Percentiles rank a stretch among this genome's conserved stretches.
phyloP scores from a whole-genome alignment of 2,329 filamentous ascomycete genomes.

The Nemania abortiva region DNA sequence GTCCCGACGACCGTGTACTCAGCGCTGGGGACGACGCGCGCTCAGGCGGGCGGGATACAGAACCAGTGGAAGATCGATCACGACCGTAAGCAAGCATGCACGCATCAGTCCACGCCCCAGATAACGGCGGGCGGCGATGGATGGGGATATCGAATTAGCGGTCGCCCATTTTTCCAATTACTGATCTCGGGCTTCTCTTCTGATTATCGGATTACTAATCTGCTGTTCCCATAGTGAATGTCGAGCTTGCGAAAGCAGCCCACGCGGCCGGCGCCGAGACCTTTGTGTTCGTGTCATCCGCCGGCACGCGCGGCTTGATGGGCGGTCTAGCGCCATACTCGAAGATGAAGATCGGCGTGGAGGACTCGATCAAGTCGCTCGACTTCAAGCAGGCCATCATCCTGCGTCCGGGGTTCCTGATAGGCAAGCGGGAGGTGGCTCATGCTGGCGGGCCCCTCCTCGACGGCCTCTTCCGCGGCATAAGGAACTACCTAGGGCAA shows the following conservation, averaged over 20 bases:
- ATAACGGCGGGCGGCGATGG: no score
- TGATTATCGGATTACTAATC: background rate
- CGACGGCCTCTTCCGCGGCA: conserved; percentile 64
- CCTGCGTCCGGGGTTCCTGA: conserved; percentile 77
- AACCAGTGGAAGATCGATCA: conserved; percentile 90
- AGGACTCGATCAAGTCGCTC: conserved; percentile 78
- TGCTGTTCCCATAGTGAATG: conserved; percentile 65
- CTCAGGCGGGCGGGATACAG: conserved; percentile 77
- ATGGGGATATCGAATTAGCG: background rate
- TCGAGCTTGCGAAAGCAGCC: conserved; percentile 80
- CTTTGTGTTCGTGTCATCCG: conserved; percentile 80
- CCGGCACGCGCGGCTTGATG: conserved; percentile 59
- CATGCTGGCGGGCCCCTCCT: conserved; percentile 70
- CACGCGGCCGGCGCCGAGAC: conserved; percentile 77
- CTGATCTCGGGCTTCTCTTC: background rate
- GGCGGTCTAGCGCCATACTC: conserved; percentile 62
- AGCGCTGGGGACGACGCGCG: conserved; percentile 83
- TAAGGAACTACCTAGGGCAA: conserved; percentile 64
- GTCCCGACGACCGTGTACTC: conserved; percentile 77
- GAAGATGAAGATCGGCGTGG: conserved; percentile 88
- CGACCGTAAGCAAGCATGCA: conserved; percentile 60
- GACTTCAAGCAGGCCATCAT: conserved; percentile 85
- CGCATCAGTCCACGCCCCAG: background rate
- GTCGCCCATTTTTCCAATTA: background rate
- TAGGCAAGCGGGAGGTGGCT: conserved; percentile 75